phyloP scores from a whole-genome alignment of 768 basidiomycete genomes.

The Tylopilus sp. region DNA sequence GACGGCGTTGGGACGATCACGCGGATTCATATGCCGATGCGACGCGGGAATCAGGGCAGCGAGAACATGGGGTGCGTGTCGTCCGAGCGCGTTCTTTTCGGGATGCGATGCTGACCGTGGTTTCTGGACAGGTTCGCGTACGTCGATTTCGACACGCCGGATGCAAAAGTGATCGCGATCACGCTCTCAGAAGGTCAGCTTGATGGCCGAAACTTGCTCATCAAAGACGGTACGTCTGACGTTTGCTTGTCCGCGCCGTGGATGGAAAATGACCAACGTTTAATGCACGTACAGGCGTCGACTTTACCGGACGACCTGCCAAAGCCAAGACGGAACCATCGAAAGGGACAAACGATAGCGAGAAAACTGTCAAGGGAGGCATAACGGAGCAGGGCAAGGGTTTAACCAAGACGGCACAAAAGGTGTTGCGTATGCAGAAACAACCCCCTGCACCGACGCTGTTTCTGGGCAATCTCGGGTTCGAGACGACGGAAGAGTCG shows the following conservation, averaged over 20 bases:
- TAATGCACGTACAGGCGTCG: slow-evolving; percentile 49
- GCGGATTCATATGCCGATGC: slow-evolving; percentile 83
- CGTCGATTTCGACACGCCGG: slow-evolving; percentile 83
- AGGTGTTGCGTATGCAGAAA: slow-evolving; percentile 73
- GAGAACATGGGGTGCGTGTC: slow-evolving; percentile 84
- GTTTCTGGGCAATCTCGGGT: slow-evolving; percentile 91
- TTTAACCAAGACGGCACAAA: slow-evolving; percentile 68
- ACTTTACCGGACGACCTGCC: slow-evolving; percentile 68
- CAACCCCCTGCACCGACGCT: slow-evolving; percentile 82
- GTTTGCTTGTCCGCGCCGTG: too few species aligned
- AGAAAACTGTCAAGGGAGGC: slow-evolving; percentile 21
- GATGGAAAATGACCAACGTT: not conserved
- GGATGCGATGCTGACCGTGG: slow-evolving; percentile 5
- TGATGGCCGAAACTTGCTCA: slow-evolving; percentile 83
- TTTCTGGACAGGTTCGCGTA: slow-evolving; percentile 76
- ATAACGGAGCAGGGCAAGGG: slow-evolving; percentile 27
- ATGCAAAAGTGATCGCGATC: slow-evolving; percentile 74
- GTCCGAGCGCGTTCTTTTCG: not conserved
- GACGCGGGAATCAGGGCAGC: slow-evolving; percentile 48
- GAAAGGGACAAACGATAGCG: slow-evolving; percentile 30
- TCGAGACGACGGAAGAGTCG: slow-evolving; percentile 78
- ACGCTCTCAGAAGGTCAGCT: slow-evolving; percentile 76
- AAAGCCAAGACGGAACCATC: slow-evolving; percentile 31
- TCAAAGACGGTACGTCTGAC: slow-evolving; percentile 80
- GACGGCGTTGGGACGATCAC: slow-evolving; percentile 70